Evolutionary conservation across 805 yeast species (phyloP).

Genomic region (Candida verbasci): DNA sequence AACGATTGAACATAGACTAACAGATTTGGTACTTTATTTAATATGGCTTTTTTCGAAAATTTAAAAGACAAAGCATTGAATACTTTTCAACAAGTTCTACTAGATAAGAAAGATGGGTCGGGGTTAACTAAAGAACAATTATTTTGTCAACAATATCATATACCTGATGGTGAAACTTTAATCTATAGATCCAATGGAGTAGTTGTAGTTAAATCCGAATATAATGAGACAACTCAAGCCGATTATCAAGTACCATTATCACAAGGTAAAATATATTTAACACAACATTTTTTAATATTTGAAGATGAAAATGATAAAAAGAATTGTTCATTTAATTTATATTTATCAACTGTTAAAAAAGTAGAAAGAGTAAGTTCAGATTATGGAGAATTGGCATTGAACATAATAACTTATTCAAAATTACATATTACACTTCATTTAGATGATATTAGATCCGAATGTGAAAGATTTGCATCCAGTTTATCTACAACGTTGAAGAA

Average conservation of each 20-base stretch:
- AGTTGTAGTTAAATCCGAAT: constrained; percentile 23
- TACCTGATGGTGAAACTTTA: constrained; percentile 69
- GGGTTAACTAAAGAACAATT: constrained; percentile 64
- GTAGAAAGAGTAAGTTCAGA: constrained; percentile 77
- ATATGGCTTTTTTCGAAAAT: constrained; percentile 50
- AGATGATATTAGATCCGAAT: constrained; percentile 71
- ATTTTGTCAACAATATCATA: constrained; percentile 59
- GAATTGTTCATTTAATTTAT: constrained; percentile 64
- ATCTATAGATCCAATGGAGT: constrained; percentile 69
- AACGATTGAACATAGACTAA: too few species aligned
- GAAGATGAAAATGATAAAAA: constrained; percentile 64
- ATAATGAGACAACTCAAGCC: not conserved
- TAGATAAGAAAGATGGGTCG: constrained; percentile 37
- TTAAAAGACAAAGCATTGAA: constrained; percentile 44
- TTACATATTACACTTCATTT: constrained; percentile 63
- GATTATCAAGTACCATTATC: constrained; percentile 19
- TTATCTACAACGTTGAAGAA: constrained; percentile 58
- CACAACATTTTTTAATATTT: constrained; percentile 74
- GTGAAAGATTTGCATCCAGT: constrained; percentile 73
- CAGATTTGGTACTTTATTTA: too few species aligned
- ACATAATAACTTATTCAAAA: constrained; percentile 65
- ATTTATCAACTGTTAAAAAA: constrained; percentile 72
- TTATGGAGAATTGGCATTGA: constrained; percentile 66
- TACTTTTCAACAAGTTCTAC: constrained; percentile 36
- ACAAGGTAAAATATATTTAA: constrained; percentile 65